Evolutionary conservation across 169 alveolate species (phyloP).

Genomic region (Cryptosporidium canis): DNA sequence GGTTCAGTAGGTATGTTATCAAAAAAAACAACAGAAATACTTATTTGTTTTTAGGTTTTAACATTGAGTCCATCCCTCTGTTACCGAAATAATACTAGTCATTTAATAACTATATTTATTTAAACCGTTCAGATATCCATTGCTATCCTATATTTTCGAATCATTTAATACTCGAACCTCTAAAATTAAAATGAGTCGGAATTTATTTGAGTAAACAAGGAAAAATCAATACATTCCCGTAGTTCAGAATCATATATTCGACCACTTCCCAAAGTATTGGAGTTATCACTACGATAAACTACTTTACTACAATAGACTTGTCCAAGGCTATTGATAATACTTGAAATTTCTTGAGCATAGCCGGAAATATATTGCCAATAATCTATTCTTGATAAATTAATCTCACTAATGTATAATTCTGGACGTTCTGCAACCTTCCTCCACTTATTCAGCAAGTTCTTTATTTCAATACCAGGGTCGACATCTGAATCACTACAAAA

Average conservation of each 20-base stretch:
- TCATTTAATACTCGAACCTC: not conserved
- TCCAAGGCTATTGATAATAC: not conserved
- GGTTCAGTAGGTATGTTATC: not conserved
- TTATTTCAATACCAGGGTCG: constrained; percentile 34
- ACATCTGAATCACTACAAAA: not conserved
- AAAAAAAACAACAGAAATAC: not conserved
- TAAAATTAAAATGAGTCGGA: not conserved
- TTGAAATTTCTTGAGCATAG: not conserved
- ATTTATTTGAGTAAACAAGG: not conserved
- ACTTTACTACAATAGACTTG: constrained; percentile 5
- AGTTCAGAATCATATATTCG: not conserved
- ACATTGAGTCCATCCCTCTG: constrained; percentile 47
- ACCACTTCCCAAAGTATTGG: not conserved
- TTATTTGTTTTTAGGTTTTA: constrained; percentile 13
- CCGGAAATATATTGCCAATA: constrained; percentile 22
- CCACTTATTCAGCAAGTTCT: constrained; percentile 28
- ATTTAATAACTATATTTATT: constrained; percentile 4
- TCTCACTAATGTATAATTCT: constrained; percentile 21
- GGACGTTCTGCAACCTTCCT: constrained; percentile 30
- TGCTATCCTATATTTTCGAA: not conserved
- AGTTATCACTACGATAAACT: not conserved
- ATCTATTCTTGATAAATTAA: constrained; percentile 9
- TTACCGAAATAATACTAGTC: constrained; percentile 48
- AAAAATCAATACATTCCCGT: not conserved
- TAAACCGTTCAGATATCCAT: not conserved